Evolutionary conservation across 495 filamentous ascomycete genomes (phyloP).

Genomic region (Tuber melanosporum): DNA sequence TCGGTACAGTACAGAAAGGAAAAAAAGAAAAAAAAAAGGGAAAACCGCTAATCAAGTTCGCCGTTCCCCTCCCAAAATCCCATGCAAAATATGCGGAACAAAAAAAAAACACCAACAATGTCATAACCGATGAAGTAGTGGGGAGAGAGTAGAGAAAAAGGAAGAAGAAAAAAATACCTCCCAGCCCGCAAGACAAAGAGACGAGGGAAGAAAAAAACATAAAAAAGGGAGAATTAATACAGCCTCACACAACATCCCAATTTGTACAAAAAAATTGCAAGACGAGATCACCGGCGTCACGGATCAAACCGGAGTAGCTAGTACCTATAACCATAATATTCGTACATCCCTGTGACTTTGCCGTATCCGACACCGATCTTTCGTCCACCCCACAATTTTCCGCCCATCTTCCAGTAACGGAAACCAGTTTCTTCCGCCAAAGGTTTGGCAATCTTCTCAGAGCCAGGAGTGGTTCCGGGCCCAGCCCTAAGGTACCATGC

Average conservation of each 20-base stretch:
- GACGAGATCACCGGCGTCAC: neutral
- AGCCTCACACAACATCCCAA: neutral
- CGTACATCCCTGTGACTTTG: slow-evolving; percentile 80
- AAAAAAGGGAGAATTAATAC: neutral
- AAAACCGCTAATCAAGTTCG: neutral
- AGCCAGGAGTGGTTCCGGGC: slow-evolving; percentile 43
- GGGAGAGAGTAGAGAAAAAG: too few relatives aligned
- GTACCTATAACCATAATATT: slow-evolving; percentile 68
- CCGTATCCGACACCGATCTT: slow-evolving; percentile 73
- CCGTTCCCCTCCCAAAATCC: neutral
- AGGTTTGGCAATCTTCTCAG: slow-evolving; percentile 43
- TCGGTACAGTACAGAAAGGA: neutral
- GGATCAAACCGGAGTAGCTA: slow-evolving; percentile 11
- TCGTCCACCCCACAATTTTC: slow-evolving; percentile 79
- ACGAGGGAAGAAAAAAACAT: neutral
- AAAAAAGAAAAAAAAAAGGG: neutral
- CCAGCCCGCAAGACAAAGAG: neutral
- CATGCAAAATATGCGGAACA: neutral
- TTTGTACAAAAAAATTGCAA: neutral
- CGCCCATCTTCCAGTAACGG: slow-evolving; percentile 80
- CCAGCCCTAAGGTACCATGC: slow-evolving; percentile 62
- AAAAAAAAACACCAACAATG: neutral
- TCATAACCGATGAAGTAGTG: neutral
- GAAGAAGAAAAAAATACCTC: neutral
- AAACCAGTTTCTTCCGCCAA: slow-evolving; percentile 48